phyloP scores from a whole-genome alignment of 768 basidiomycete genomes.

The Hygrophorus pudorinus region DNA sequence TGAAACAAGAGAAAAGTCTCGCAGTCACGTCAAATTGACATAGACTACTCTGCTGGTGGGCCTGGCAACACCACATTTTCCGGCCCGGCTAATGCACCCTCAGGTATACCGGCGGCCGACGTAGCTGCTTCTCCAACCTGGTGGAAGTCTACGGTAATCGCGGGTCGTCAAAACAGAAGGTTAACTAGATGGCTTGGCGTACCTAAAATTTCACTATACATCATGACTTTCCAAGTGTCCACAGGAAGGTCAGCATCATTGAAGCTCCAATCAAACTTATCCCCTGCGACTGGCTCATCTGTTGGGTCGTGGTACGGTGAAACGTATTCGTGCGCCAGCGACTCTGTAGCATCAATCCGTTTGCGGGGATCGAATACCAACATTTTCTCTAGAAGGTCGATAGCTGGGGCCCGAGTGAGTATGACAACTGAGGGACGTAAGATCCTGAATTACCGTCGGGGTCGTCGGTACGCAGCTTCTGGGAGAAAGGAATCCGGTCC shows the following conservation, averaged over 20 bases:
- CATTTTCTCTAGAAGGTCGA: conserved; percentile 97
- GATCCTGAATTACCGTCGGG: conserved; percentile 55
- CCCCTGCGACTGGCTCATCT: conserved; percentile 88
- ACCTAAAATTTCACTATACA: conserved; percentile 99
- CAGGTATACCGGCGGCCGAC: conserved; percentile 40
- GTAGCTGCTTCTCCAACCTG: conserved; percentile 45
- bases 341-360: conserved; percentile 88
- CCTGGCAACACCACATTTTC: conserved; percentile 19
- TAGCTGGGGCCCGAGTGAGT: conserved; percentile 36
- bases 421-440: neutral
- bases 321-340: conserved; percentile 89
- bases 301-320: conserved; percentile 97
- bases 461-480: conserved; percentile 86
- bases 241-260: conserved; percentile 98
- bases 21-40: neutral
- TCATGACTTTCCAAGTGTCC: conserved; percentile 99
- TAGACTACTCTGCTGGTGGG: neutral
- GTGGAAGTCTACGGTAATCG: conserved; percentile 54
- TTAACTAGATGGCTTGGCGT: conserved; percentile 14
- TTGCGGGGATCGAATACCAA: conserved; percentile 97
- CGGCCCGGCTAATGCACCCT: conserved; percentile 63
- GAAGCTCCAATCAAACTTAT: conserved; percentile 99
- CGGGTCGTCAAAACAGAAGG: neutral
- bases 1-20: too few relatives aligned
- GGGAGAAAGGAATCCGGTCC: conserved; percentile 88